Evolutionary conservation across 768 basidiomycete species (phyloP).

Genomic region (Tylopilus sp.): DNA sequence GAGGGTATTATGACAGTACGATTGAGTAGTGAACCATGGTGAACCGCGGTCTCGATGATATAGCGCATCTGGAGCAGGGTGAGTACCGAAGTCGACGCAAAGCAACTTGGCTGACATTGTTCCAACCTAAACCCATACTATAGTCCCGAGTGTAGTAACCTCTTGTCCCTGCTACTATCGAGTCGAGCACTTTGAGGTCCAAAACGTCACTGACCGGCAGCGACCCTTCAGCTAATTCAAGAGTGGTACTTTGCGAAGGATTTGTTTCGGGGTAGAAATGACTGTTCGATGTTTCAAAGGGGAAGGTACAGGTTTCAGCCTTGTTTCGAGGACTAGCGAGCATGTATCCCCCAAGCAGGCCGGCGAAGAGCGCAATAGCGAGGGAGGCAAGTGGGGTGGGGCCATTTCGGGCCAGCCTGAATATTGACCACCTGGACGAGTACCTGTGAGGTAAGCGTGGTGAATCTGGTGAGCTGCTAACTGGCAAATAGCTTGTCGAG

Average conservation of each 20-base stretch:
- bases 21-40: slow-evolving; percentile 43
- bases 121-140: slow-evolving; percentile 45
- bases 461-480: slow-evolving; percentile 9
- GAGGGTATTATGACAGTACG: slow-evolving; percentile 43
- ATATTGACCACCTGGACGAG: slow-evolving; percentile 9
- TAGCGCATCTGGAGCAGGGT: slow-evolving; percentile 38
- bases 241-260: not conserved
- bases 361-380: slow-evolving; percentile 21
- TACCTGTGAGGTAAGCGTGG: not conserved
- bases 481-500: slow-evolving; percentile 19
- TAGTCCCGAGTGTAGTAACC: slow-evolving; percentile 45
- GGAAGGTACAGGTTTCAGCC: slow-evolving; percentile 18
- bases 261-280: not conserved
- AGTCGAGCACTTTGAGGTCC: slow-evolving; percentile 31
- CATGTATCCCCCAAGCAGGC: slow-evolving; percentile 26
- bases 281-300: slow-evolving; percentile 7
- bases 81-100: not conserved
- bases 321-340: slow-evolving; percentile 15
- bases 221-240: slow-evolving; percentile 1
- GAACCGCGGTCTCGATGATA: slow-evolving; percentile 43
- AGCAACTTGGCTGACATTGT: slow-evolving; percentile 36
- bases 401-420: slow-evolving; percentile 16
- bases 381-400: slow-evolving; percentile 13
- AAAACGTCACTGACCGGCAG: slow-evolving; percentile 21
- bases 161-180: slow-evolving; percentile 35